phyloP scores from a whole-genome alignment of 1,284 basidiomycete species.

The Apiotrichum montevideense region DNA sequence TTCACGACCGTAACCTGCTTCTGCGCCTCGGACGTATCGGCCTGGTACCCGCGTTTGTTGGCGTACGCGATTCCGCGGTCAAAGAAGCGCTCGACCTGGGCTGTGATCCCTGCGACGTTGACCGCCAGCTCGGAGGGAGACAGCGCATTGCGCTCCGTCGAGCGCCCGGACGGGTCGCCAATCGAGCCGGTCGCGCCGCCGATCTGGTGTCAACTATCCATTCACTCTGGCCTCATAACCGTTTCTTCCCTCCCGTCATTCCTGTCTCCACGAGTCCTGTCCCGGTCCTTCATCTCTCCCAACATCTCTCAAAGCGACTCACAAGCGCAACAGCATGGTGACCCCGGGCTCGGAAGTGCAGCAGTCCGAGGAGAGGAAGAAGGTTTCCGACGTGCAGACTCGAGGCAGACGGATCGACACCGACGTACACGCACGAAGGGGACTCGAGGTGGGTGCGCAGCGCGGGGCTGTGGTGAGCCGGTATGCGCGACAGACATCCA shows the following conservation, averaged over 20 bases:
- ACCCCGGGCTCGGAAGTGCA: constrained; percentile 79
- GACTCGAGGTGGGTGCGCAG: constrained; percentile 32
- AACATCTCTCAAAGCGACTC: constrained; percentile 30
- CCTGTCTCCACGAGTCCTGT: too few species aligned
- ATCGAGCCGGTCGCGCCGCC: constrained; percentile 95
- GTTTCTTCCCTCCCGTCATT: not conserved
- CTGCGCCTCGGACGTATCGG: not conserved
- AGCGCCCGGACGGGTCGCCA: constrained; percentile 89
- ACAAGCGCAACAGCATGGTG: constrained; percentile 78
- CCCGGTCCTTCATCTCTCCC: not conserved
- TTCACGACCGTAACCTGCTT: constrained; percentile 57
- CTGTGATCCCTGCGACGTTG: constrained; percentile 65
- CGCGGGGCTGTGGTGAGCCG: constrained; percentile 24
- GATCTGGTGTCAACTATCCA: constrained; percentile 55
- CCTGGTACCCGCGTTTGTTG: constrained; percentile 23
- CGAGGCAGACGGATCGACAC: constrained; percentile 85
- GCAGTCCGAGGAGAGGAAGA: constrained; percentile 73
- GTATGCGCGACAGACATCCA: too few species aligned
- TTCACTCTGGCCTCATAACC: not conserved
- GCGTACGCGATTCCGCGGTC: constrained; percentile 60
- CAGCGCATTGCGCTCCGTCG: constrained; percentile 71
- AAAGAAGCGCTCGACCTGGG: constrained; percentile 69
- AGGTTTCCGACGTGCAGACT: constrained; percentile 92
- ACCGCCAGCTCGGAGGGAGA: constrained; percentile 55
- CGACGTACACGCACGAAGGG: constrained; percentile 66